Percentiles rank a stretch among this genome's conserved stretches.
Conservation (phyloP, 208 protist species). For the Acanthamoeba castellanii region DNA sequence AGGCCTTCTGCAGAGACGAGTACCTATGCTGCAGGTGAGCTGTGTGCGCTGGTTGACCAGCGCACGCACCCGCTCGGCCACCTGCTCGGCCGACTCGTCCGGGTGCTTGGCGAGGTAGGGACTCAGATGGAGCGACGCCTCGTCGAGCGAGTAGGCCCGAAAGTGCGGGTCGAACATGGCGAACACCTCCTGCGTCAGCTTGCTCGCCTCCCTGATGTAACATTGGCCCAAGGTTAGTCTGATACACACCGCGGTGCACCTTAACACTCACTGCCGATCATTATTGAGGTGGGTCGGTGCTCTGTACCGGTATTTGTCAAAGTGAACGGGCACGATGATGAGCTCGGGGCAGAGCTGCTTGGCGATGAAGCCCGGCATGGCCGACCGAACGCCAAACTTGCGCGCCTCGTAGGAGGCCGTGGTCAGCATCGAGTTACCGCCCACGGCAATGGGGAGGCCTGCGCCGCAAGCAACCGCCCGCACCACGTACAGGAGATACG, state of each 20-base stretch:
- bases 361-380: slow-evolving; percentile 79
- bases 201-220: slow-evolving; percentile 3
- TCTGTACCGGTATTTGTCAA: slow-evolving; percentile 68
- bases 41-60: slow-evolving; percentile 44
- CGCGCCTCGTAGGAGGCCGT: slow-evolving; percentile 82
- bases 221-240: background rate
- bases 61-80: slow-evolving; percentile 9
- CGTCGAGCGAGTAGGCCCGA: slow-evolving; percentile 72
- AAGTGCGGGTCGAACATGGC: slow-evolving; percentile 41
- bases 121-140: slow-evolving; percentile 80
- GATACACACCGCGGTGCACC: too few species aligned
- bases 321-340: slow-evolving; percentile 59
- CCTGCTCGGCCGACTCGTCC: background rate
- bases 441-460: slow-evolving; percentile 79
- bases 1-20: background rate
- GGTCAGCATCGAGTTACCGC: slow-evolving; percentile 79
- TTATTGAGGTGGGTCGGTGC: background rate
- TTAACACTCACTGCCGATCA: background rate
- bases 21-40: slow-evolving; percentile 78
- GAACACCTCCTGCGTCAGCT: slow-evolving; percentile 37
- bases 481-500: background rate
- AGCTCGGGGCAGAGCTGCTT: slow-evolving; percentile 37
- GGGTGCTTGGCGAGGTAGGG: slow-evolving; percentile 55
- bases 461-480: background rate
- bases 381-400: slow-evolving; percentile 81